phyloP scores from a whole-genome alignment of 805 yeast species.

The Peterozyma toletana region DNA sequence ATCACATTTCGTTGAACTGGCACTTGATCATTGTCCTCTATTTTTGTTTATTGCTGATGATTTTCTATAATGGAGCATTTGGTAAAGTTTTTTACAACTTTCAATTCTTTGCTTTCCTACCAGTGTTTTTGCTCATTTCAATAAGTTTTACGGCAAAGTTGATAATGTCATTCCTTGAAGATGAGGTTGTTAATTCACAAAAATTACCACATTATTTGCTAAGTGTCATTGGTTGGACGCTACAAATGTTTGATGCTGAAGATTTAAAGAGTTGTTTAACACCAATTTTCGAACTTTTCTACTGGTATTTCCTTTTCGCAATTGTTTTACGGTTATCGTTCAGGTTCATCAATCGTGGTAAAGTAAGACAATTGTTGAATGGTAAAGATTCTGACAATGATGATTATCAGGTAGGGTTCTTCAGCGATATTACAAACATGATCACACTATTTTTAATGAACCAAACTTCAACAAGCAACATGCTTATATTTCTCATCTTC shows the following conservation, averaged over 20 bases:
- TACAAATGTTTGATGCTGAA: constrained; percentile 21
- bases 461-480: constrained; percentile 39
- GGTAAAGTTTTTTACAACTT: constrained; percentile 14
- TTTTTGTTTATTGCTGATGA: constrained; percentile 11
- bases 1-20: constrained; percentile 36
- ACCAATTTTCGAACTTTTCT: constrained; percentile 27
- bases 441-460: constrained; percentile 36
- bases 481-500: constrained; percentile 41
- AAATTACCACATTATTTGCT: constrained; percentile 17
- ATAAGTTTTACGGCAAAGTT: constrained; percentile 17
- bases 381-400: neutral
- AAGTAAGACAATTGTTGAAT: neutral
- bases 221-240: constrained; percentile 19
- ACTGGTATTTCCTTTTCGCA: constrained; percentile 19
- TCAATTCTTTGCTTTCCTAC: constrained; percentile 30
- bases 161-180: neutral
- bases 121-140: constrained; percentile 36
- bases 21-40: constrained; percentile 33
- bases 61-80: constrained; percentile 17
- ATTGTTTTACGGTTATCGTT: constrained; percentile 23
- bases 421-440: constrained; percentile 30
- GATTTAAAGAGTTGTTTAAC: constrained; percentile 22
- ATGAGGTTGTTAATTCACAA: neutral
- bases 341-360: constrained; percentile 12
- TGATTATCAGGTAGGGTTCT: constrained; percentile 10